Base-by-base conservation (phyloP, 1,284 basidiomycete genomes). In the Lignosus rhinocerotis region DNA sequence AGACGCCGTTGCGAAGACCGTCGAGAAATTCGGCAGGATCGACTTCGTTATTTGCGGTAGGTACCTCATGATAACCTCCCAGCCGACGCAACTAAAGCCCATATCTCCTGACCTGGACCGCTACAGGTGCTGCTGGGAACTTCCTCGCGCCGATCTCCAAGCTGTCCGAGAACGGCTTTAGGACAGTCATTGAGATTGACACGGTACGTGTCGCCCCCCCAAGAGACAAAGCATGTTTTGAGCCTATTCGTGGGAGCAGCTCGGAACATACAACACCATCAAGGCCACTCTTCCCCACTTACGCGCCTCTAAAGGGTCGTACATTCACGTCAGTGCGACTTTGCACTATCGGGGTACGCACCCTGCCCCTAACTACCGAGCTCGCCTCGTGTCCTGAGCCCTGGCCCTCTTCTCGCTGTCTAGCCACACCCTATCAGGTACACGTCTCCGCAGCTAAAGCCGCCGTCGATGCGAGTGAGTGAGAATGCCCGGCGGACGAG, bases 391-490 rank as follows among this genome's bases (percentile, higher is more conserved):
- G 43, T 50, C 19, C 51, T 51, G 21, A 34, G 21, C 8, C 36
- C 49, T 33, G n/a, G 19, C 43, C 34, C 34, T 17, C 53, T 56
- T 19, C 36, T n/a, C 34, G 25, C 48, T 50, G 7, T 52, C 47
- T 69, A 90, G 92, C 79, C 11, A 87, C 90, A n/a, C 92, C 93
- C 0, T 94, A 88, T 72, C 96, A 98, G 75, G 91, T 86, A 4
- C 96, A 98, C 69, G 93, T 96, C 7, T 93, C 92, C 21, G 94
- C 96, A 12, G 96, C 96, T 19, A 98, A 98, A 76, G 96, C 96
- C 0, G 96, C 86, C 9, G 86, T 98, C 36, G 96, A 99, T 69
- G 94, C 95, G 0, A 68, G 71, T 72, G 55, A 66, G 71, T 67
- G 52, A 42, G 62, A 64, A 52, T 14, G 16, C 32, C n/a, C 34